Conservation (phyloP, 371 early-diverging fungal species). For the Batrachochytrium dendrobatidis region DNA sequence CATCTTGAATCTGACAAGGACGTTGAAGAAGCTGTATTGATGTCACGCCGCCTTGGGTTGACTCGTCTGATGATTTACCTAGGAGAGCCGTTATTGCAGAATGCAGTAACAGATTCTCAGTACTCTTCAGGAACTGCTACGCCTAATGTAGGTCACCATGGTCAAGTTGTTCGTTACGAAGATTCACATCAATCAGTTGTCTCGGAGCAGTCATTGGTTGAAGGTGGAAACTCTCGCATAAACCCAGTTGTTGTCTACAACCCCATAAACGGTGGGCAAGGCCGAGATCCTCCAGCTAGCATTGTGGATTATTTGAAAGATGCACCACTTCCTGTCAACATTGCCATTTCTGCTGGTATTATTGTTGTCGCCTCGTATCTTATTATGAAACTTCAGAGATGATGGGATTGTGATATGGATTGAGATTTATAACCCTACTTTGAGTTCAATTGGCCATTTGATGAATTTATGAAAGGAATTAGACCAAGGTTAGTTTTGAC, state of each 20-base stretch:
- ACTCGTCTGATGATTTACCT: slow-evolving; percentile 70
- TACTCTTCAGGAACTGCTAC: neutral
- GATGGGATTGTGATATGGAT: too few relatives aligned
- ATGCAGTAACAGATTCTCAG: neutral
- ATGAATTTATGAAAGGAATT: too few relatives aligned
- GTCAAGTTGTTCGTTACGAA: neutral
- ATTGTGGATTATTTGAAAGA: slow-evolving; percentile 31
- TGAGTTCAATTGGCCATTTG: too few relatives aligned
- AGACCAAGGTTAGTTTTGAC: too few relatives aligned
- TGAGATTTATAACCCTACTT: too few relatives aligned
- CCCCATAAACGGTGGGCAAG: neutral
- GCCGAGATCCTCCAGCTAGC: slow-evolving; percentile 4
- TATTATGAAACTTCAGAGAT: slow-evolving; percentile 11
- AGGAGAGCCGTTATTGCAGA: slow-evolving; percentile 29
- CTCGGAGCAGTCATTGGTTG: too few relatives aligned
- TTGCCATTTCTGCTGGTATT: slow-evolving; percentile 36
- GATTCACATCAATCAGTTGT: neutral
- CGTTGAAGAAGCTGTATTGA: slow-evolving; percentile 69
- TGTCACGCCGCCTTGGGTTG: slow-evolving; percentile 68
- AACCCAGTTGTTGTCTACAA: neutral
- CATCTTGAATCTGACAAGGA: slow-evolving; percentile 70
- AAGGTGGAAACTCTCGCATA: too few relatives aligned
- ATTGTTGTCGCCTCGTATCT: slow-evolving; percentile 27
- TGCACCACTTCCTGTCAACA: slow-evolving; percentile 39
- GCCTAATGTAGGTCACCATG: slow-evolving; percentile 9